A percentile compares a stretch with the other conserved stretches of the same genome.
phyloP scores from a whole-genome alignment of 1,284 basidiomycete genomes.

The Porogramme epimiltina region DNA sequence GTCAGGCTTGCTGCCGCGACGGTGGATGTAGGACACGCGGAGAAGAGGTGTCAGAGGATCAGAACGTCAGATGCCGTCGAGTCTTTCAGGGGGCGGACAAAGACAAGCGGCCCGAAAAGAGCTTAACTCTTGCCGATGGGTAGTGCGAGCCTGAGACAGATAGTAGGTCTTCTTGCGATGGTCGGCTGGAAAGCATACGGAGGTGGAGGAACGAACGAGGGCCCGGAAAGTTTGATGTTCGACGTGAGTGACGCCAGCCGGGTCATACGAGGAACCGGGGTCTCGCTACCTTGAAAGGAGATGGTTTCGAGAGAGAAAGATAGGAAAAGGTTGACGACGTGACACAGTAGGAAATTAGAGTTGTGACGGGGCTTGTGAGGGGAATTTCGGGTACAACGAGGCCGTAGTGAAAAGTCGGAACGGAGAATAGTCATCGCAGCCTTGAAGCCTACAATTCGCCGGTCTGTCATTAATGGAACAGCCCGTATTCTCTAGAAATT shows the following conservation, averaged over 20 bases:
- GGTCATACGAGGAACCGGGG: no score
- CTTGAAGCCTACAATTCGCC: no score
- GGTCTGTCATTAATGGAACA: no score
- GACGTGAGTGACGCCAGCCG: slow-evolving; percentile 3
- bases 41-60: slow-evolving; percentile 7
- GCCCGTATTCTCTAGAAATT: no score
- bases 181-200: slow-evolving; percentile 15
- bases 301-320: no score
- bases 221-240: slow-evolving; percentile 8
- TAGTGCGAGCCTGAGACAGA: slow-evolving; percentile 3
- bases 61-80: slow-evolving; percentile 5
- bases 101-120: slow-evolving; percentile 10
- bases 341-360: no score
- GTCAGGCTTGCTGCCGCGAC: slow-evolving; percentile 4
- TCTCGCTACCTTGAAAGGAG: no score
- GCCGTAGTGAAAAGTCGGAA: no score
- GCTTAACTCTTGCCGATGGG: neutral
- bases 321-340: no score
- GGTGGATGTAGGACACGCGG: slow-evolving; percentile 16
- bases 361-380: no score
- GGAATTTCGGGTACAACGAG: no score
- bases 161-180: slow-evolving; percentile 18
- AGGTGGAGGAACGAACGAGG: slow-evolving; percentile 8
- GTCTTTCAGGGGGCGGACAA: slow-evolving; percentile 4
- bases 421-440: no score